phyloP scores from a whole-genome alignment of 306 rosid species.

The Ormosia emarginata region DNA sequence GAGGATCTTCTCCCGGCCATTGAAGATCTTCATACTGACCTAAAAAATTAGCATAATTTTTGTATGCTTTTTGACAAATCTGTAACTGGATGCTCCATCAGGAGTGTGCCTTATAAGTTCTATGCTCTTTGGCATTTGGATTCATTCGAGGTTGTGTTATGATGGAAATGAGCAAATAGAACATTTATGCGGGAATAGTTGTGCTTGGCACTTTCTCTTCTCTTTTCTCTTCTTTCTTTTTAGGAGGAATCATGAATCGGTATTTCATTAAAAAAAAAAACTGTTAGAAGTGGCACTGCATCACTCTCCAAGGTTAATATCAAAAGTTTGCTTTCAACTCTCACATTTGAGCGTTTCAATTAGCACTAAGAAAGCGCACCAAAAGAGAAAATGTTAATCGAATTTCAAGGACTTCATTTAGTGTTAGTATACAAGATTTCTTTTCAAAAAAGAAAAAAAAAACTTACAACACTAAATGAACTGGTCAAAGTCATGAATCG shows the following conservation, averaged over 20 bases:
- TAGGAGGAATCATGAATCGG: neutral
- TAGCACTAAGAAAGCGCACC: neutral
- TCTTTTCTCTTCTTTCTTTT: neutral
- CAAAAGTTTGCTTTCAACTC: neutral
- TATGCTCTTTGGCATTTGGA: neutral
- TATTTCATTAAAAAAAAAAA: neutral
- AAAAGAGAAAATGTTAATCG: too few species aligned
- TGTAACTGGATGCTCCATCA: neutral
- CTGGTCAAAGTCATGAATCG: too few species aligned
- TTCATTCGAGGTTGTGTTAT: neutral
- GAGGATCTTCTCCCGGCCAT: neutral
- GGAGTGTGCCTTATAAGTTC: neutral
- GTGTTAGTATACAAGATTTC: too few species aligned
- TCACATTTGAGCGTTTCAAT: neutral
- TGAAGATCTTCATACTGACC: neutral
- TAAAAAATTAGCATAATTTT: neutral
- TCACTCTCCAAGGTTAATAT: neutral
- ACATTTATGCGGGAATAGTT: neutral
- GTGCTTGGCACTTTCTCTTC: neutral
- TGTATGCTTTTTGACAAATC: neutral
- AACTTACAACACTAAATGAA: too few species aligned
- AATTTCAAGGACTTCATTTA: too few species aligned
- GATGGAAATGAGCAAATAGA: neutral
- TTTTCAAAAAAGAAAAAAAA: too few species aligned
- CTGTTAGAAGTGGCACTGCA: neutral